Conservation (phyloP, 208 protist genomes). For the Crithidia sp. region DNA sequence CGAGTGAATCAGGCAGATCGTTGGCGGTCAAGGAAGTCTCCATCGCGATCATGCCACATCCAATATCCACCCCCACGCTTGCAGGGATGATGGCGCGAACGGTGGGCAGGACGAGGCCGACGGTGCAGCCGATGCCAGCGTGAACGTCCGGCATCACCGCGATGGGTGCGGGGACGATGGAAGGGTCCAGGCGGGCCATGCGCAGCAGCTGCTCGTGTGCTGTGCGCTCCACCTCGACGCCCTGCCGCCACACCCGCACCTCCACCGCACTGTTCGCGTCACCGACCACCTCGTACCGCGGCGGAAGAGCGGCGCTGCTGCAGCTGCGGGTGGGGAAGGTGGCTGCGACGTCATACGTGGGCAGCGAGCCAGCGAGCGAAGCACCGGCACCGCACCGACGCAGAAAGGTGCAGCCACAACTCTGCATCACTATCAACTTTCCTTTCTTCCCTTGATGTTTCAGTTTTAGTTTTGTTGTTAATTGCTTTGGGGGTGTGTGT, state of each 20-base stretch:
- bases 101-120: conserved; percentile 89
- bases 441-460: too few relatives aligned
- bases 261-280: conserved; percentile 40
- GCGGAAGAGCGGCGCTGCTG: too few relatives aligned
- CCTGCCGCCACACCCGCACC: conserved; percentile 67
- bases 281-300: conserved; percentile 33
- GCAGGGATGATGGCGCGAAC: conserved; percentile 82
- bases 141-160: conserved; percentile 92
- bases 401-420: too few relatives aligned
- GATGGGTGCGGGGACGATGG: conserved; percentile 71
- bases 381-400: too few relatives aligned
- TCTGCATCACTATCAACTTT: too few relatives aligned
- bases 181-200: conserved; percentile 49
- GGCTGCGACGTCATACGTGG: too few relatives aligned
- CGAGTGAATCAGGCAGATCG: conserved; percentile 68
- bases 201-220: conserved; percentile 63
- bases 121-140: conserved; percentile 79
- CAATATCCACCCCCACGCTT: conserved; percentile 91
- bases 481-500: too few relatives aligned
- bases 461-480: too few relatives aligned
- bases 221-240: conserved; percentile 62
- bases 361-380: too few relatives aligned
- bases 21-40: conserved; percentile 68
- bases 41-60: conserved; percentile 90
- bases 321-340: too few relatives aligned